Percentiles rank a stretch among this genome's conserved stretches.
These are phyloP conservation scores for Ceratobasidium sp. DNA, from an alignment of 1,284 basidiomycete genomes.

Conservation along the genomic window DNA sequence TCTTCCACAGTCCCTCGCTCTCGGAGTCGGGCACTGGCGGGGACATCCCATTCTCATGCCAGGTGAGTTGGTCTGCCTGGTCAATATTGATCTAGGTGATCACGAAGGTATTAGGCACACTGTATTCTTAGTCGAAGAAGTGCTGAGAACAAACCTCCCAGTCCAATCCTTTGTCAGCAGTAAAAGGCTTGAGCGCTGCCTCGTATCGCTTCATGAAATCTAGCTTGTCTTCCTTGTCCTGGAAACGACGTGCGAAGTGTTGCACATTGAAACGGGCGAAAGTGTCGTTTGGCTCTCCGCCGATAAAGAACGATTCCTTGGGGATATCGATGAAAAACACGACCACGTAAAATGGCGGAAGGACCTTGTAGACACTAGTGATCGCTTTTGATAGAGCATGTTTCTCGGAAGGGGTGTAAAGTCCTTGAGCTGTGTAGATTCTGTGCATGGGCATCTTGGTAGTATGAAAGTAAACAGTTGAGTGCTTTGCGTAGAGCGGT, in stretches of 20 bases:
- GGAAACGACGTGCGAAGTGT: constrained; percentile 1
- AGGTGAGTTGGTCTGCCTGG: not conserved
- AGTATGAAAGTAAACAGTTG: too few relatives aligned
- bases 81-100: not conserved
- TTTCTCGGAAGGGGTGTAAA: not conserved
- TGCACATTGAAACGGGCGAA: constrained; percentile 7
- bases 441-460: constrained; percentile 17
- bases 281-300: not conserved
- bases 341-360: constrained; percentile 5
- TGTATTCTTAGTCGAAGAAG: not conserved
- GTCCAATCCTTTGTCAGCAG: constrained; percentile 1
- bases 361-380: not conserved
- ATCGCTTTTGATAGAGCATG: not conserved
- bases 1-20: not conserved
- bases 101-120: not conserved
- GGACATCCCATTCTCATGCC: constrained; percentile 2
- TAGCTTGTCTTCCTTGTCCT: not conserved
- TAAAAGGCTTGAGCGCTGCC: not conserved
- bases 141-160: not conserved
- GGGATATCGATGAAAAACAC: constrained; percentile 2
- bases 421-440: not conserved
- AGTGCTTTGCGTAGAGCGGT: too few relatives aligned
- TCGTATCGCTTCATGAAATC: not conserved
- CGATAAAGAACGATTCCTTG: not conserved
- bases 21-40: not conserved